Evolutionary conservation across 2,329 filamentous ascomycete genomes (phyloP), one percentile per base, ranked within the genome.

Genomic region (Trichoderma sp.): DNA sequence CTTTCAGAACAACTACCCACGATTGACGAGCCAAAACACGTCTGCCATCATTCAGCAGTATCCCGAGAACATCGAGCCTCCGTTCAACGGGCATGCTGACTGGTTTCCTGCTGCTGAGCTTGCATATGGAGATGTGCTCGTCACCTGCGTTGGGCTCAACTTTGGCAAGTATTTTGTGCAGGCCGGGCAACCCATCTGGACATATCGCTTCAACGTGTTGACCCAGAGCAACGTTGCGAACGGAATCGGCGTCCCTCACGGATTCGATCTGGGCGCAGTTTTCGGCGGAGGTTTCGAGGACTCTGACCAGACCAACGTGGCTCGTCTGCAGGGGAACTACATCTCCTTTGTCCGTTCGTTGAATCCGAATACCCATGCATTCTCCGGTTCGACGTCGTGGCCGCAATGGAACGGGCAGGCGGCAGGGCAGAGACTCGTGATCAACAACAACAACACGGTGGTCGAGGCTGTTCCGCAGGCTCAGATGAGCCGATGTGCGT

Each of bases 261-360:
- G 84, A 0, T 81, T 85, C 26, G 88, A 91, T 72, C 67, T 85
- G 0, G 81, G 82, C 60, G 86, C 87, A 0, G 85, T 92, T 65
- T 91, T 84, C 79, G 89, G 88, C 0, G 79, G 78, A 6, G 72
- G 68, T 0, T 75, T 75, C 12, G 44, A 45, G 3, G 30, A 65
- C 57, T 64, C 50, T 14, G 60, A 66, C 43, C 28, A 63, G 24
- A 56, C 50, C 3, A 90, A 90, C 69, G 80, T 89, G 1, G 79
- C 83, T 0, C 74, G 88, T 0, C 81, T 88, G 55, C 86, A 90
- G 71, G 82, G 79, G 0, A 91, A 91, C 74, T 91, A 88, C 87
- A 85, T 85, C 0, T 89, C 85, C 67, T 92, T 92, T 72, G 85
- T 91, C 66, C 77, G 83, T 44, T 80, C 78, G 1, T 80, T 85